Percentiles rank a stretch among this genome's conserved stretches.
Evolutionary conservation across 257 asterid genomes (phyloP).

Genomic region (Penstemon newberryi): DNA sequence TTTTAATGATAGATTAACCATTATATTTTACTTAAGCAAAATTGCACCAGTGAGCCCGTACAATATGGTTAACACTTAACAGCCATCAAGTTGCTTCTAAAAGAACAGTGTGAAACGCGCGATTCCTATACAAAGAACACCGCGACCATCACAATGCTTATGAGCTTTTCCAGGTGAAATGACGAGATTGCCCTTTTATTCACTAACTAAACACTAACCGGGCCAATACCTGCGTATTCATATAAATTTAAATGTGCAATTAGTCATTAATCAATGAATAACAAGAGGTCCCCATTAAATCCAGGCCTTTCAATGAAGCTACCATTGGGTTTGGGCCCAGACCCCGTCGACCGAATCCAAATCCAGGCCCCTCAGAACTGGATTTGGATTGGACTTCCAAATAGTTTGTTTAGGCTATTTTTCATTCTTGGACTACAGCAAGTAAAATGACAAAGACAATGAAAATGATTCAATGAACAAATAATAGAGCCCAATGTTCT

Average conservation of each 20-base stretch:
- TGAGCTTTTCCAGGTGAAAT: neutral
- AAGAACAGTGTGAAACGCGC: too few relatives aligned
- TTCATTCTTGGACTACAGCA: too few relatives aligned
- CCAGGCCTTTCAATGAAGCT: neutral
- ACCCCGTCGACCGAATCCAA: too few relatives aligned
- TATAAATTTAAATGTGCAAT: neutral
- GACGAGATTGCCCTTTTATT: neutral
- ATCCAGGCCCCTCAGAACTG: too few relatives aligned
- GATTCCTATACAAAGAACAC: neutral
- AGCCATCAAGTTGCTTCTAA: too few relatives aligned
- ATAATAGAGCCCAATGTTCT: too few relatives aligned
- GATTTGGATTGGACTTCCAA: too few relatives aligned
- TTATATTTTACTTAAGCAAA: neutral
- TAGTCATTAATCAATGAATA: neutral
- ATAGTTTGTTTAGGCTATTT: too few relatives aligned
- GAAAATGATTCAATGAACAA: too few relatives aligned
- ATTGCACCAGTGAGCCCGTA: neutral
- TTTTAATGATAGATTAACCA: neutral
- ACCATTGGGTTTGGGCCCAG: too few relatives aligned
- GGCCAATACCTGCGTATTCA: constrained; percentile 52
- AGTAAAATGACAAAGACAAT: too few relatives aligned
- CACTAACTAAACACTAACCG: constrained; percentile 32
- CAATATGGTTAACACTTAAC: neutral
- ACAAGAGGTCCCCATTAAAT: neutral
- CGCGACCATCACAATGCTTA: too few relatives aligned